Evolutionary conservation across 2,329 filamentous ascomycete species (phyloP), one percentile per base, ranked within the genome.

Genomic region (Diaporthe capsici): DNA sequence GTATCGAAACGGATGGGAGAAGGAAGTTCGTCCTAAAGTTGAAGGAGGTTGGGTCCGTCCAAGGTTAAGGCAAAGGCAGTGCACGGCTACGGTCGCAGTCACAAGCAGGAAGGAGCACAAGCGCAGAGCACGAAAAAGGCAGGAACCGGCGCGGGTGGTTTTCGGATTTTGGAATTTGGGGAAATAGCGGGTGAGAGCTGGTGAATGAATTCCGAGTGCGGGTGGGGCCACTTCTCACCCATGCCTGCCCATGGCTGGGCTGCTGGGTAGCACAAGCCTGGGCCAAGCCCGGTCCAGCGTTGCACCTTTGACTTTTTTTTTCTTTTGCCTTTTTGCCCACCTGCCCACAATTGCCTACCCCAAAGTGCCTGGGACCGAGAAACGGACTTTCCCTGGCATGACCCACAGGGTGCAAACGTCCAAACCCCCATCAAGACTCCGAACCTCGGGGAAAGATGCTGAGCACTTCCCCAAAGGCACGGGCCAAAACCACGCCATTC

Each of bases 401-500:
- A 51, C 55, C 34, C 42, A 51, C 55, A 31, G 5, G 22, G n/a
- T 13, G 49, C 49, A 25, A 31, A 39, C 22, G 12, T 31, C 28
- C 47, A 37, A 22, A 31, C 22, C 51, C 39, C 42, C 51, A 34
- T 10, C 51, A 22, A 72, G 13, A 55, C 47, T 73, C 71, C 71
- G 71, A 73, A 65, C 20, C 34, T 73, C 71, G 71, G 71, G 63
- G 47, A 13, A 53, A 17, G n/a, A 15, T 17, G 51, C 51, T 28
- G 6, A 28, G 13, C 25, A 28, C 13, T 10, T 6, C 22, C 53
- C 53, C 15, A 22, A 9, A 20, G 42, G 39, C 39, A 49, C 70
- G 39, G n/a, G 25, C 71, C 71, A 60, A 22, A 71, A 76, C 68
- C 74, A 76, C 74, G 74, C 74, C 74, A 76, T 71, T 63, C 73